Base-by-base conservation (phyloP, 2,329 filamentous ascomycete species). In the Hymenoscyphus albidus region DNA sequence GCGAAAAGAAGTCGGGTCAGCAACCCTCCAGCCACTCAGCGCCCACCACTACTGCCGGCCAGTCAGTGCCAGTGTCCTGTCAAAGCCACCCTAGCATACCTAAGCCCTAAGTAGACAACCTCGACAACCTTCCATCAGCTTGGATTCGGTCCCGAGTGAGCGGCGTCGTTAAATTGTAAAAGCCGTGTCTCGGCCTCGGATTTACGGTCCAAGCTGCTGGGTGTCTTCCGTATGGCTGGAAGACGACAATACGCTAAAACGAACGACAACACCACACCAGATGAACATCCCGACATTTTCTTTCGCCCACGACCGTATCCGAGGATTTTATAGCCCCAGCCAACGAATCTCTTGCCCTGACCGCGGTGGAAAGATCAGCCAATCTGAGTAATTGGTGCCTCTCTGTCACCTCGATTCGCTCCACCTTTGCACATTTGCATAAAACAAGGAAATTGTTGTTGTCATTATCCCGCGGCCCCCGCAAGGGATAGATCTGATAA, bases 361-460 rank as follows among this genome's bases (percentile, higher is more conserved):
- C 35, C 35, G 5, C 4, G 3, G 18, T 54, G 10, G 10, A 5
- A 18, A 31, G 48, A 22, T 27, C 48, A 54, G 22, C 48, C 48
- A 54, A 54, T 54, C 48, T 54, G 22, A 22, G 44, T 18, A 54
- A 18, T 51, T 5, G n/a, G 44, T 51, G n/a, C 44, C 42, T 48
- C 42, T 48, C 42, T 18, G 22, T 18, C 44, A 51, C 16, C 27
- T 27, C 35, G 5, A 35, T 35, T 35, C 35, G 35, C 35, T 35
- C 35, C 35, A 27, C 27, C 27, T 27, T 27, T 27, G n/a, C 44
- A 51, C 44, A 12, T 27, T n/a, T 27, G 55, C 55, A 58, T 58
- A 35, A 31, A 58, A 32, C 14, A 12, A n/a, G 58, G 58, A 59
- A 44, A 59, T 59, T 59, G 35, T 9, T 31, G 40, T 59, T 59